Conservation (phyloP, 164 flowering plant species). For the Amborella trichopoda region DNA sequence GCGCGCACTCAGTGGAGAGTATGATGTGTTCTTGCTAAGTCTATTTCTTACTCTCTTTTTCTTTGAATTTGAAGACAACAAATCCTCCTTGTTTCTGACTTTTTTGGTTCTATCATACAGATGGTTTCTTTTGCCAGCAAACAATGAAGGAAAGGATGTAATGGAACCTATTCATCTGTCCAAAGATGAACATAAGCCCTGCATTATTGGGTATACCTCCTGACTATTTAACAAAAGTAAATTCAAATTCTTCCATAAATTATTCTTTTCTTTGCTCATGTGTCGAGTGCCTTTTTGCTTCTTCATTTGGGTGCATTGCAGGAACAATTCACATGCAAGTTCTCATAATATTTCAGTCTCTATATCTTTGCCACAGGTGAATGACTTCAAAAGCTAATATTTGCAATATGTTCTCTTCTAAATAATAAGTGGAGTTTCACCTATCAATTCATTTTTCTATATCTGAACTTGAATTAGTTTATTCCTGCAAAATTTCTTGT, state of each 20-base stretch:
- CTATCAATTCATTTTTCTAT: not conserved
- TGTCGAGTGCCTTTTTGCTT: not conserved
- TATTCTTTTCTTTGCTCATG: not conserved
- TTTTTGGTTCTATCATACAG: conserved; percentile 19
- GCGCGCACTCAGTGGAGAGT: conserved; percentile 83
- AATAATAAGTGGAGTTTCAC: too few species aligned
- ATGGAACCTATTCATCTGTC: conserved; percentile 42
- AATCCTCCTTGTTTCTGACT: not conserved
- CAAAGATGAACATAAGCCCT: conserved; percentile 48
- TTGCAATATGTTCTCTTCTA: too few species aligned
- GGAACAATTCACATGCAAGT: conserved; percentile 34
- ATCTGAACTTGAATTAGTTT: not conserved
- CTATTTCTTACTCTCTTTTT: not conserved
- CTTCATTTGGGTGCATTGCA: conserved; percentile 16
- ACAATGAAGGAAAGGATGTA: conserved; percentile 16
- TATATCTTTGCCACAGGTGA: conserved; percentile 58
- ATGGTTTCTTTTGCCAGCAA: conserved; percentile 73
- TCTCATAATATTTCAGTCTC: conserved; percentile 34
- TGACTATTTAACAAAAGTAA: not conserved
- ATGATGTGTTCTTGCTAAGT: conserved; percentile 6
- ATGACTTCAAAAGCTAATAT: conserved; percentile 4
- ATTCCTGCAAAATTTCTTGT: not conserved
- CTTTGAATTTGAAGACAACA: not conserved
- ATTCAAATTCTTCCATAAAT: not conserved
- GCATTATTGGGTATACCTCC: conserved; percentile 48